Conservation (phyloP, 2,329 filamentous ascomycete genomes). For the Diplodia intermedia region DNA sequence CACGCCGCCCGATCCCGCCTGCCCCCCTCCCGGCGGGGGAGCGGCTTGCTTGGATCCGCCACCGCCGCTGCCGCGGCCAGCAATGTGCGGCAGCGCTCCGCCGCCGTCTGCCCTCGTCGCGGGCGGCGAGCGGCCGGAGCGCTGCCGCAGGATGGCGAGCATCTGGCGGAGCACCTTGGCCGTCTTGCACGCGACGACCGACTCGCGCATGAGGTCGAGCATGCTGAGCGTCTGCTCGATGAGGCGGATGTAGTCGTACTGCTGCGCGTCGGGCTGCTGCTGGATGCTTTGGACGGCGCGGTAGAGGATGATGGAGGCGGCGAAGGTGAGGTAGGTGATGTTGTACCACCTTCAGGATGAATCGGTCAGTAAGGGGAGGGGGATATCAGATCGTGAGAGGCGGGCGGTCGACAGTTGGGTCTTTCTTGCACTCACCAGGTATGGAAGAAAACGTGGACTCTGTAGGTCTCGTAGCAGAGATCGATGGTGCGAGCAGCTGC, state of each 20-base stretch:
- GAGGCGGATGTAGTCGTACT: constrained; percentile 34
- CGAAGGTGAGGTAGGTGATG: constrained; percentile 52
- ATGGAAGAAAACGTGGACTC: constrained; percentile 50
- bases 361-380: not conserved
- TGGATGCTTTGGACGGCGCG: constrained; percentile 41
- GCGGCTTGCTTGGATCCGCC: not conserved
- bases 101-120: not conserved
- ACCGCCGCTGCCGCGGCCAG: too few species aligned
- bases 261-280: constrained; percentile 40
- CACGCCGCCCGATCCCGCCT: not conserved
- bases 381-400: not conserved
- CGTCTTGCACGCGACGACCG: constrained; percentile 49
- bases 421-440: constrained; percentile 44
- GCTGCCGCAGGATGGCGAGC: constrained; percentile 30
- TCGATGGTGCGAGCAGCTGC: constrained; percentile 51
- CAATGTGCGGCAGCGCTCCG: not conserved
- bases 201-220: constrained; percentile 53
- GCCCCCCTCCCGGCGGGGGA: not conserved
- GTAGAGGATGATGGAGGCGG: constrained; percentile 48
- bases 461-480: constrained; percentile 50
- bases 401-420: too few species aligned
- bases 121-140: constrained; percentile 5
- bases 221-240: constrained; percentile 51
- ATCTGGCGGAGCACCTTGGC: constrained; percentile 37
- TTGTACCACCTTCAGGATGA: constrained; percentile 50